Evolutionary conservation across 2,329 filamentous ascomycete species (phyloP).

Genomic region (Arthroderma sp.): DNA sequence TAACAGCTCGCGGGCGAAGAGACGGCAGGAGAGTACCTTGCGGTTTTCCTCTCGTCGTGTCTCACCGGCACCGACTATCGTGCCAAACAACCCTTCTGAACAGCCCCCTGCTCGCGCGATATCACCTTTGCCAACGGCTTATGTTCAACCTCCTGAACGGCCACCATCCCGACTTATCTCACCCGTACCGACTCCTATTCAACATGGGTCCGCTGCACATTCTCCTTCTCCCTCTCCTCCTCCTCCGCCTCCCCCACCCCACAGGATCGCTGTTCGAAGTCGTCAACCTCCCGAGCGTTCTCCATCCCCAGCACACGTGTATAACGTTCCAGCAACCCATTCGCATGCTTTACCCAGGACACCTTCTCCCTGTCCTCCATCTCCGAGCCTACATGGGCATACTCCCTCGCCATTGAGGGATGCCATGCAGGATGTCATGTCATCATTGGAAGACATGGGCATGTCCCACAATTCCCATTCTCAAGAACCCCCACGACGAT

Average conservation of each 20-base stretch:
- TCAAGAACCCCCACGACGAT: constrained; percentile 42
- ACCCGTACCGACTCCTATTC: background rate
- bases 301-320: constrained; percentile 18
- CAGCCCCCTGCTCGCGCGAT: constrained; percentile 3
- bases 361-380: constrained; percentile 40
- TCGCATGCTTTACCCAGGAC: constrained; percentile 24
- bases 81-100: constrained; percentile 1
- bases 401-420: constrained; percentile 86
- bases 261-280: constrained; percentile 44
- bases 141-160: too few species aligned
- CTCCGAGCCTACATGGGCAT: constrained; percentile 51
- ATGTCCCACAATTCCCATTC: constrained; percentile 41
- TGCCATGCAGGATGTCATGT: constrained; percentile 97
- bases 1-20: too few species aligned
- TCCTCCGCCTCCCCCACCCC: constrained; percentile 70
- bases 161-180: too few species aligned
- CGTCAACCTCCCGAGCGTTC: constrained; percentile 13
- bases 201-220: background rate
- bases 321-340: constrained; percentile 27
- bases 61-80: background rate
- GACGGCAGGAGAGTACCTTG: too few species aligned
- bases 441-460: constrained; percentile 78
- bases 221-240: constrained; percentile 52
- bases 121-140: background rate
- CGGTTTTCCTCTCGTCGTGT: too few species aligned